A percentile compares a stretch with the other conserved stretches of the same genome.
Evolutionary conservation across 495 filamentous ascomycete genomes (phyloP).

Genomic region (Cudoniella acicularis): DNA sequence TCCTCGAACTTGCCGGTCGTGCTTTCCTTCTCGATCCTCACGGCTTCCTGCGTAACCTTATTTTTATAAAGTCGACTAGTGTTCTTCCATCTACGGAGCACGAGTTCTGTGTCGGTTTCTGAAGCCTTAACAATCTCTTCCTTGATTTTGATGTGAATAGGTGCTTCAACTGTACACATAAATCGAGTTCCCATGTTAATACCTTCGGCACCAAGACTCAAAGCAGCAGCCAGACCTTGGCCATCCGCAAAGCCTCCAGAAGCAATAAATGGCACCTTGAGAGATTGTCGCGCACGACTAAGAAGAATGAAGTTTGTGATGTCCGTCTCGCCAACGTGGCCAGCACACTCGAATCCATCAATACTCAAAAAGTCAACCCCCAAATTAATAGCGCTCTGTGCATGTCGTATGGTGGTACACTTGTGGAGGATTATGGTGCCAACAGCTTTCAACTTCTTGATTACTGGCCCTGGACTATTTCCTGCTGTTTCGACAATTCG

Average conservation of each 20-base stretch:
- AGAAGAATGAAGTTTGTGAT: slow-evolving; percentile 98
- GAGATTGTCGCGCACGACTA: slow-evolving; percentile 75
- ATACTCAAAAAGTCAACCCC: slow-evolving; percentile 96
- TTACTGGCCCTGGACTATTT: slow-evolving; percentile 89
- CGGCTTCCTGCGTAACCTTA: slow-evolving; percentile 75
- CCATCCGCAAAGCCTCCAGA: slow-evolving; percentile 95
- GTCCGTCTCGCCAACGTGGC: slow-evolving; percentile 92
- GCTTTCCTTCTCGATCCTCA: slow-evolving; percentile 82
- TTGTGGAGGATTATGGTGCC: slow-evolving; percentile 85
- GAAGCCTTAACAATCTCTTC: slow-evolving; percentile 81
- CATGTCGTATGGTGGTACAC: slow-evolving; percentile 95
- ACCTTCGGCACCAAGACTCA: slow-evolving; percentile 86
- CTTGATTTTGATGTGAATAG: slow-evolving; percentile 92
- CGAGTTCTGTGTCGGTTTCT: slow-evolving; percentile 86
- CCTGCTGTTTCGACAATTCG: slow-evolving; percentile 95
- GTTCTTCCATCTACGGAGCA: slow-evolving; percentile 90
- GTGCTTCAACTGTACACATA: slow-evolving; percentile 89
- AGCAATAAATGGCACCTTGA: slow-evolving; percentile 89
- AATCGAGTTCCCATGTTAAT: slow-evolving; percentile 97
- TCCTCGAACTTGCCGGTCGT: slow-evolving; percentile 86
- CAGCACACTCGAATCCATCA: slow-evolving; percentile 96
- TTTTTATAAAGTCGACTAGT: slow-evolving; percentile 86
- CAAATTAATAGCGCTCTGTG: slow-evolving; percentile 85
- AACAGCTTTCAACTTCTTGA: slow-evolving; percentile 79
- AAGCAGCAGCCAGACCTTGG: slow-evolving; percentile 87